Evolutionary conservation across 176 grass and related monocot genomes (phyloP).

Genomic region (Typha latifolia): DNA sequence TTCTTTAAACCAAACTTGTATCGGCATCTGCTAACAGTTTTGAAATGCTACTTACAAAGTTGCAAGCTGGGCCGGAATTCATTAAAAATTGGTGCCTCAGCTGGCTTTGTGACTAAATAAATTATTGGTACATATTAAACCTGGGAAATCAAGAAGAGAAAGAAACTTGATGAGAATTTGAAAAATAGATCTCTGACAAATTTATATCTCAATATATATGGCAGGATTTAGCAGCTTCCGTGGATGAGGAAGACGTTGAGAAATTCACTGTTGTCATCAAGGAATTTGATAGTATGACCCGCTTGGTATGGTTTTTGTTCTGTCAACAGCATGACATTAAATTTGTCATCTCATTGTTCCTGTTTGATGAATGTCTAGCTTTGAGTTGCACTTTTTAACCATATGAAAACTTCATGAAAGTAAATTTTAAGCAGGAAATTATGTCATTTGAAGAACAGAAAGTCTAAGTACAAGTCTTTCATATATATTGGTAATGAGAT

Average conservation of each 20-base stretch:
- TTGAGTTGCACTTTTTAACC: too few relatives aligned
- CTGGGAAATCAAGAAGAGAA: too few relatives aligned
- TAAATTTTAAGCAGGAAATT: too few relatives aligned
- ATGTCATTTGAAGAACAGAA: too few relatives aligned
- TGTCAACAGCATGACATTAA: neutral
- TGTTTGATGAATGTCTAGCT: neutral
- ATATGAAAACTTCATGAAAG: too few relatives aligned
- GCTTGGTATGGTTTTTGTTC: constrained; percentile 46
- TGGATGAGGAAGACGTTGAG: constrained; percentile 87
- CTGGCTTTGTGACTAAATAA: too few relatives aligned
- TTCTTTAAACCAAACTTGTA: too few relatives aligned
- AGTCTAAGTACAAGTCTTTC: too few relatives aligned
- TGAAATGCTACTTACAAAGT: neutral
- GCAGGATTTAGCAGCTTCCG: constrained; percentile 81
- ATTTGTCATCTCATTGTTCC: constrained; percentile 13
- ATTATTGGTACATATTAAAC: too few relatives aligned
- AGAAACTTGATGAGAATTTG: neutral
- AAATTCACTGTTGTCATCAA: constrained; percentile 88
- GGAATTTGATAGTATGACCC: constrained; percentile 97
- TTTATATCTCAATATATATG: neutral
- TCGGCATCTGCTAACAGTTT: neutral
- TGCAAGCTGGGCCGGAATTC: neutral
- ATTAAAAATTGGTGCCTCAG: neutral
- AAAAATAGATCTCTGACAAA: neutral
- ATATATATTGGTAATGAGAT: too few relatives aligned